phyloP scores from a whole-genome alignment of 75 land plant species.

The Pinus tabuliformis region DNA sequence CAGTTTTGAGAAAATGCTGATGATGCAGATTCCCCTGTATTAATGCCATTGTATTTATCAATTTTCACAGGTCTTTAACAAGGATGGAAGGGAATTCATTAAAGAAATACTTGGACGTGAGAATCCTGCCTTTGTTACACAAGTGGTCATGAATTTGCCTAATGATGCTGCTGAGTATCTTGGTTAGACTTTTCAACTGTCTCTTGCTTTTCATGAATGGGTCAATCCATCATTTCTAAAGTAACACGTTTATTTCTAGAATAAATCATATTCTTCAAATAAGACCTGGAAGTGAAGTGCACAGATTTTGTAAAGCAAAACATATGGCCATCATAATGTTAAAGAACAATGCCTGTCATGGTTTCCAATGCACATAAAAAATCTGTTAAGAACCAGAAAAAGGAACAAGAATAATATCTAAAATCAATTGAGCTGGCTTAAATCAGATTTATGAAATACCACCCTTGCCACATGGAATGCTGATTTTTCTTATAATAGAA shows the following conservation, averaged over 20 bases:
- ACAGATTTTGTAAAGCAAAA: too few relatives aligned
- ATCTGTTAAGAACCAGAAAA: neutral
- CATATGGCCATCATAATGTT: too few relatives aligned
- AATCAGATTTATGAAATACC: neutral
- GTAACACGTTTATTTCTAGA: neutral
- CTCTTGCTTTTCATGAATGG: neutral
- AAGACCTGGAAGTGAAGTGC: too few relatives aligned
- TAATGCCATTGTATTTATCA: constrained; percentile 6
- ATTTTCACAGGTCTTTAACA: constrained; percentile 64
- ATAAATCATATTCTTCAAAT: neutral
- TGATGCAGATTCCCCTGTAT: neutral
- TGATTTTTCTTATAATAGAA: too few relatives aligned
- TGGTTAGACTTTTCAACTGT: constrained; percentile 33
- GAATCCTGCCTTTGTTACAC: constrained; percentile 53
- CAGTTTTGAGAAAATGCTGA: neutral
- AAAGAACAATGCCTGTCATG: too few relatives aligned
- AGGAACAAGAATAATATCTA: neutral
- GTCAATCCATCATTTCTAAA: neutral
- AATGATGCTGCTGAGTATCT: constrained; percentile 74
- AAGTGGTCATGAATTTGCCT: constrained; percentile 92
- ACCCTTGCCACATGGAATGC: neutral
- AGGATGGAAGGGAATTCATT: constrained; percentile 83
- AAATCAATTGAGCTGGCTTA: neutral
- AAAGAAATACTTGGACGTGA: constrained; percentile 45
- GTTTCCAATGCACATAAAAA: neutral